These are phyloP conservation scores for Trichoderma sp. DNA, from an alignment of 2,329 filamentous ascomycete species.

Conservation along the genomic window DNA sequence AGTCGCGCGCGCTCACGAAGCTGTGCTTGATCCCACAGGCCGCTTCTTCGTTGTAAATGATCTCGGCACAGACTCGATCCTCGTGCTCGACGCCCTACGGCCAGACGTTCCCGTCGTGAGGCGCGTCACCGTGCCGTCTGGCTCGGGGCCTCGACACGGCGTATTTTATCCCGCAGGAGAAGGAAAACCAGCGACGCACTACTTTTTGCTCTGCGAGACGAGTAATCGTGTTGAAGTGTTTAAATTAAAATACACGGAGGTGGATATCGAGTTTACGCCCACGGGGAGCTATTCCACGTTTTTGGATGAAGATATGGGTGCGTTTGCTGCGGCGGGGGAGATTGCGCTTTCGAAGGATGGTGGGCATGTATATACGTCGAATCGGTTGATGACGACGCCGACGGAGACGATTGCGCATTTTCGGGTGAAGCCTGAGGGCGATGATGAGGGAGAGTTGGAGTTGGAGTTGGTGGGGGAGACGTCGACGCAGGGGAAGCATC, in stretches of 20 bases:
- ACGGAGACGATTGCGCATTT: constrained; percentile 54
- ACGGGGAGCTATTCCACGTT: constrained; percentile 45
- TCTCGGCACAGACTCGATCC: constrained; percentile 49
- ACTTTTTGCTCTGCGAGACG: constrained; percentile 50
- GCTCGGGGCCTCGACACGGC: constrained; percentile 54
- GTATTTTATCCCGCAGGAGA: constrained; percentile 42
- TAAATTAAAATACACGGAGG: constrained; percentile 39
- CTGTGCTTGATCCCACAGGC: constrained; percentile 50
- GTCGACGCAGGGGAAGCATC: constrained; percentile 40
- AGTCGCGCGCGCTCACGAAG: constrained; percentile 50
- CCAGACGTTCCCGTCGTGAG: constrained; percentile 41
- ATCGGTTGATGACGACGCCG: constrained; percentile 47
- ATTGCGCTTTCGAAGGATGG: constrained; percentile 44
- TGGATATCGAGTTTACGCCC: constrained; percentile 38
- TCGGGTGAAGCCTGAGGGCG: constrained; percentile 27
- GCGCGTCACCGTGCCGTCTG: constrained; percentile 38
- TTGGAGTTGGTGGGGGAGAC: constrained; percentile 39
- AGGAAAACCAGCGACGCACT: constrained; percentile 42
- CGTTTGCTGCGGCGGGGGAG: constrained; percentile 48
- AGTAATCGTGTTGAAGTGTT: constrained; percentile 47
- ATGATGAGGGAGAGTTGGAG: background rate
- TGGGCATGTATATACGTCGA: constrained; percentile 52
- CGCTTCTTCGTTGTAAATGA: constrained; percentile 52
- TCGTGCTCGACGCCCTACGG: constrained; percentile 44
- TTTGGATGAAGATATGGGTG: constrained; percentile 27